Percentiles rank a stretch among this genome's conserved stretches.
These are phyloP conservation scores for Pseudomonodictys pantanalensis DNA, from an alignment of 495 filamentous ascomycete genomes.

Conservation along the genomic window DNA sequence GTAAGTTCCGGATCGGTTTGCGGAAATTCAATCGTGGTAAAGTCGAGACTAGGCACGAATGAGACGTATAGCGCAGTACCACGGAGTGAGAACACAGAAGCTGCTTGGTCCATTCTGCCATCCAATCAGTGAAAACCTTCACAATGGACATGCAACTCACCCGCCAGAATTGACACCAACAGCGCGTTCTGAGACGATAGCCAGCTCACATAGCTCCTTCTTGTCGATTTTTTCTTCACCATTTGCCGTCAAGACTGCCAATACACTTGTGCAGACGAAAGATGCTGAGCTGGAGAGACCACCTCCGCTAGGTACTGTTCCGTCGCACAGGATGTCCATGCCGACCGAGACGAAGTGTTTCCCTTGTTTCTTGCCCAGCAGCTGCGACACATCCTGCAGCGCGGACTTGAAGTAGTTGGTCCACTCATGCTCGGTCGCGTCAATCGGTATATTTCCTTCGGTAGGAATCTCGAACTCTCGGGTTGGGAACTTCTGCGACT, in stretches of 20 bases:
- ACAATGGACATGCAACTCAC: conserved; percentile 47
- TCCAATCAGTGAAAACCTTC: conserved; percentile 1
- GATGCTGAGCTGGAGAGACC: conserved; percentile 92
- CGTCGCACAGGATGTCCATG: conserved; percentile 87
- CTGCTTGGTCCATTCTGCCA: conserved; percentile 89
- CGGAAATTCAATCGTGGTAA: conserved; percentile 78
- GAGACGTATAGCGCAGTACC: conserved; percentile 87
- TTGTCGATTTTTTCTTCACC: conserved; percentile 77
- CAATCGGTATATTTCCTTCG: conserved; percentile 43
- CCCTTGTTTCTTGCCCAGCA: conserved; percentile 65
- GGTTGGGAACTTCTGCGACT: conserved; percentile 69
- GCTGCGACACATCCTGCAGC: conserved; percentile 72
- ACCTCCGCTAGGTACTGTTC: conserved; percentile 85
- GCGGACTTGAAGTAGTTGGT: conserved; percentile 98
- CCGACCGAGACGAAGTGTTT: conserved; percentile 62
- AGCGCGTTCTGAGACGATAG: conserved; percentile 88
- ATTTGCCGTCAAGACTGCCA: conserved; percentile 86
- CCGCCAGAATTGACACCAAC: conserved; percentile 97
- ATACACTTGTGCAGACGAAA: conserved; percentile 84
- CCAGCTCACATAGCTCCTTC: conserved; percentile 81
- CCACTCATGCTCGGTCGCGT: conserved; percentile 67
- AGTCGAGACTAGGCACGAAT: conserved; percentile 77
- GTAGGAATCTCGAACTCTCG: conserved; percentile 70
- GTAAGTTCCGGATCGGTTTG: conserved; percentile 75
- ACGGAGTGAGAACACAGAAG: conserved; percentile 83